A percentile compares a stretch with the other conserved stretches of the same genome.
Evolutionary conservation across 176 grass and related monocot genomes (phyloP).

Genomic region (Tuctoria greenei): DNA sequence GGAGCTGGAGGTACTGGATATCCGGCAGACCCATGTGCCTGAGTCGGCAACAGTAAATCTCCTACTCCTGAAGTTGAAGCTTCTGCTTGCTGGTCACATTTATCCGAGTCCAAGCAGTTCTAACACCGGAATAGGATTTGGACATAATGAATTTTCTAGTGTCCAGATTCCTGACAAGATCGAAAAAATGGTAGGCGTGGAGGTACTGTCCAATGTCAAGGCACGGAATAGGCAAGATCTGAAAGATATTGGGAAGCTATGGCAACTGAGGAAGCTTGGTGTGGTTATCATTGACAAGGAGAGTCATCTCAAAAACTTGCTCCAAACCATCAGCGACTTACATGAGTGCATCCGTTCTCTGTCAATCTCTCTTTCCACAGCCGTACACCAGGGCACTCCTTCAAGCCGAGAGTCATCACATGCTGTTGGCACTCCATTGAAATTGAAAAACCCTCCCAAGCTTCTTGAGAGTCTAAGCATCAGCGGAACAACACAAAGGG

Average conservation of each 20-base stretch:
- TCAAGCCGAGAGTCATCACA: background rate
- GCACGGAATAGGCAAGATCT: background rate
- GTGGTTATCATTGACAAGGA: slow-evolving; percentile 8
- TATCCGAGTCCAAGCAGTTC: background rate
- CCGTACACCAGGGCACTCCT: background rate
- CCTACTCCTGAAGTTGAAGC: slow-evolving; percentile 24
- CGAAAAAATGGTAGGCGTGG: background rate
- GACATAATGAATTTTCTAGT: background rate
- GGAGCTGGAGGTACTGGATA: slow-evolving; percentile 35
- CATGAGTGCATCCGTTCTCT: background rate
- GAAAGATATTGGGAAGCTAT: background rate
- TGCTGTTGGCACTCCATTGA: background rate
- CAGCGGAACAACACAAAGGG: background rate
- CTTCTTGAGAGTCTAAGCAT: slow-evolving; percentile 32
- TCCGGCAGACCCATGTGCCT: slow-evolving; percentile 6
- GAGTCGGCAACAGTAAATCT: background rate
- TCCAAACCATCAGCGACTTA: background rate
- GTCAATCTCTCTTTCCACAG: background rate
- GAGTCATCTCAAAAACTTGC: background rate
- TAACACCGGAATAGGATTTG: background rate
- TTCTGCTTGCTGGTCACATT: background rate
- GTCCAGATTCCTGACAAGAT: background rate
- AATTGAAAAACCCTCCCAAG: background rate
- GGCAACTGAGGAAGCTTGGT: slow-evolving; percentile 30
- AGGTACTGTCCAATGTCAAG: slow-evolving; percentile 1